These are phyloP conservation scores for Solanum hybrid DNA, from an alignment of 305 asterid genomes.

Conservation along the genomic window DNA sequence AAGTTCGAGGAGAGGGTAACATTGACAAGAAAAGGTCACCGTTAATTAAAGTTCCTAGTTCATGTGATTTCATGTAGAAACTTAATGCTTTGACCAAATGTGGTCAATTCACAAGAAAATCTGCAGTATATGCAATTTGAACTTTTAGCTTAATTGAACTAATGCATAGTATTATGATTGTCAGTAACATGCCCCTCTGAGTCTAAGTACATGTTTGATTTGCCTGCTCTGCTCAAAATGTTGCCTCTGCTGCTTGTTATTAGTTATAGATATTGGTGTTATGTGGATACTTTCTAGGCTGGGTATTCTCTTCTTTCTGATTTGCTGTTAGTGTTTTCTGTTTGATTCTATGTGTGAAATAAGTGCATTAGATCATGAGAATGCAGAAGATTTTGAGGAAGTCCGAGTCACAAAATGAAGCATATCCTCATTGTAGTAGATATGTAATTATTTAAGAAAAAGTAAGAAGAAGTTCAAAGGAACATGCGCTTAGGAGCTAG, in stretches of 20 bases:
- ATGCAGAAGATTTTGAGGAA: not conserved
- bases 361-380: not conserved
- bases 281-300: not conserved
- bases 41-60: not conserved
- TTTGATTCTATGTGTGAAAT: not conserved
- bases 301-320: not conserved
- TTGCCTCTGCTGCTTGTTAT: not conserved
- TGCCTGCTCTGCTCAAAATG: not conserved
- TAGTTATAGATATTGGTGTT: not conserved
- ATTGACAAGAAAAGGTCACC: constrained; percentile 62
- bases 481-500: not conserved
- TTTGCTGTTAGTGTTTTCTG: not conserved
- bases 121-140: not conserved
- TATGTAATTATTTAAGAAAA: not conserved
- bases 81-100: not conserved
- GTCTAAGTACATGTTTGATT: not conserved
- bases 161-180: not conserved
- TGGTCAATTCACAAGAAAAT: not conserved
- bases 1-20: constrained; percentile 82
- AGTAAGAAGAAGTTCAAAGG: not conserved
- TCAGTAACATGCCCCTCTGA: not conserved
- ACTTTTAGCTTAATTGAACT: not conserved
- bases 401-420: not conserved
- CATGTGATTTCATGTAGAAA: not conserved
- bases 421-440: not conserved